phyloP scores from a whole-genome alignment of 768 basidiomycete genomes.

The Pholiota molesta region DNA sequence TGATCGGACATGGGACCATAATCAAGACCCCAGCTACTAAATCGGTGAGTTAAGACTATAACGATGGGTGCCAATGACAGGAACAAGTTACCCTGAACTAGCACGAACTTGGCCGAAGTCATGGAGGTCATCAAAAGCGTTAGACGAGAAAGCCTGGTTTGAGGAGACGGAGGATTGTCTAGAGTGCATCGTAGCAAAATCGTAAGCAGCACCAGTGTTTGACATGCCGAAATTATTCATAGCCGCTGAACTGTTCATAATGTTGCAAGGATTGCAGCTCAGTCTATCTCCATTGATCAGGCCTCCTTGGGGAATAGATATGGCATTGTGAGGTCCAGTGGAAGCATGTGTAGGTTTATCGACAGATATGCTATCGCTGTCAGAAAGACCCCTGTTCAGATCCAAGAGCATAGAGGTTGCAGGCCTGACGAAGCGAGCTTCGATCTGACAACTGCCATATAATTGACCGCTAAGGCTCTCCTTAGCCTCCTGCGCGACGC shows the following conservation, averaged over 20 bases:
- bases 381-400: background rate
- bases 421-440: slow-evolving; percentile 35
- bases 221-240: slow-evolving; percentile 2
- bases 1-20: background rate
- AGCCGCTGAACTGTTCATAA: background rate
- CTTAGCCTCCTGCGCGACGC: slow-evolving; percentile 67
- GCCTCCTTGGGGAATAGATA: background rate
- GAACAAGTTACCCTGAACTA: background rate
- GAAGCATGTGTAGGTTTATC: slow-evolving; percentile 6
- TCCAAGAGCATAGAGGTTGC: slow-evolving; percentile 10
- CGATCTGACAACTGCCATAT: slow-evolving; percentile 52
- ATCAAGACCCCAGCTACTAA: slow-evolving; percentile 6
- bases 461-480: slow-evolving; percentile 61
- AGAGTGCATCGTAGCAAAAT: slow-evolving; percentile 2
- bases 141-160: slow-evolving; percentile 15
- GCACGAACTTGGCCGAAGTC: background rate
- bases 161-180: slow-evolving; percentile 18
- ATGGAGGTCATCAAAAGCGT: slow-evolving; percentile 13
- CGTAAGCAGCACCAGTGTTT: background rate
- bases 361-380: background rate
- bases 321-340: background rate
- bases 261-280: background rate
- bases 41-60: background rate
- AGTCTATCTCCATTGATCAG: background rate
- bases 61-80: background rate